Conservation (phyloP, 371 early-diverging fungal genomes). For the Dinochytrium kinnereticum region DNA sequence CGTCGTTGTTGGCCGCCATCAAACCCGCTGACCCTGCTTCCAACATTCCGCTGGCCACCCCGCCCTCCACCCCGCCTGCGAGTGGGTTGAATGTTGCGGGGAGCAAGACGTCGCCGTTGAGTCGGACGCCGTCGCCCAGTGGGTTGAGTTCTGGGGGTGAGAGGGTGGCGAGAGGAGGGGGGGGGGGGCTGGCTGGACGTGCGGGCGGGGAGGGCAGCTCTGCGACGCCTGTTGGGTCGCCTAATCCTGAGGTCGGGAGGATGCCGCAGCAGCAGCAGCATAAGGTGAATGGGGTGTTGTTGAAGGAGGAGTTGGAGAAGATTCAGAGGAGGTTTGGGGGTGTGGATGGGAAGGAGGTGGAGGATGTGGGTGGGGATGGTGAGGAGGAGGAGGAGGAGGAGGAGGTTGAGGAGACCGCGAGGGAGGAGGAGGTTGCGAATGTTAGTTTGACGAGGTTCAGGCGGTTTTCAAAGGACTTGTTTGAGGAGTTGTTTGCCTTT, state of each 20-base stretch:
- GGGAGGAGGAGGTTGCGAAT: too few species aligned
- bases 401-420: neutral
- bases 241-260: too few species aligned
- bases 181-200: too few species aligned
- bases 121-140: neutral
- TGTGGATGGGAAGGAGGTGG: neutral
- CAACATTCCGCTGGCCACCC: neutral
- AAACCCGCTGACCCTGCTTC: too few species aligned
- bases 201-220: too few species aligned
- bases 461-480: constrained; percentile 9
- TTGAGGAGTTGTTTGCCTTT: constrained; percentile 14
- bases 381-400: neutral
- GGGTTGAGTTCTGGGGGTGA: too few species aligned
- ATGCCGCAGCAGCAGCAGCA: too few species aligned
- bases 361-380: neutral
- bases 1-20: too few species aligned
- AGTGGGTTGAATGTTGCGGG: neutral
- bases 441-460: neutral
- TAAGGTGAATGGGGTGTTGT: neutral
- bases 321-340: neutral
- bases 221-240: too few species aligned
- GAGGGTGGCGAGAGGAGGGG: too few species aligned
- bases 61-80: neutral
- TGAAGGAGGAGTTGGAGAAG: neutral
- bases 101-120: neutral